Conservation (phyloP, 2,329 filamentous ascomycete species). For the Aspergillus sp. region DNA sequence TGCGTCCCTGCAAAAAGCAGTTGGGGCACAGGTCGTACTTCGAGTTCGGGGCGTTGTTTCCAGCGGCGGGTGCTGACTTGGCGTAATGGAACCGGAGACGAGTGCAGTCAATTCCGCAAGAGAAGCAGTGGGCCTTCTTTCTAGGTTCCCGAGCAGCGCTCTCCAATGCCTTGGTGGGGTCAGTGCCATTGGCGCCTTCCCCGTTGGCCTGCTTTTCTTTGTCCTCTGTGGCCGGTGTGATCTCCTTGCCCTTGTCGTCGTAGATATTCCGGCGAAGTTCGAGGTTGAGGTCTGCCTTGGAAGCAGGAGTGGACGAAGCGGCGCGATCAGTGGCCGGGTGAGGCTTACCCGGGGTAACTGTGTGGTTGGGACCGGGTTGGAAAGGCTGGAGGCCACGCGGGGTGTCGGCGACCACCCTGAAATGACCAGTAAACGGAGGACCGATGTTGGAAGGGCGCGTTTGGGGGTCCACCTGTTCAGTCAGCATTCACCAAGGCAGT, state of each 20-base stretch:
- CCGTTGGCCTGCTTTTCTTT: constrained; percentile 65
- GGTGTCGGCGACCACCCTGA: constrained; percentile 91
- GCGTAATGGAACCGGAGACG: constrained; percentile 62
- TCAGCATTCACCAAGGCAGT: constrained; percentile 4
- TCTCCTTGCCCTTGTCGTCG: constrained; percentile 80
- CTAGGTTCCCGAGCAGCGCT: constrained; percentile 55
- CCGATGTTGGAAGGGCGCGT: constrained; percentile 92
- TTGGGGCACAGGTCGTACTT: constrained; percentile 88
- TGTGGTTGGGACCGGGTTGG: constrained; percentile 77
- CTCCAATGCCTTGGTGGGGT: constrained; percentile 59
- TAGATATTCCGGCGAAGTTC: constrained; percentile 93
- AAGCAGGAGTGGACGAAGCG: constrained; percentile 56
- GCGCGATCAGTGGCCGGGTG: constrained; percentile 63
- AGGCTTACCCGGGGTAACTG: constrained; percentile 55
- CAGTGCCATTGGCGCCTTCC: constrained; percentile 62
- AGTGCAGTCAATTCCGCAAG: constrained; percentile 86
- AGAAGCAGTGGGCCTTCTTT: constrained; percentile 72
- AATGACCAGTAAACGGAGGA: constrained; percentile 94
- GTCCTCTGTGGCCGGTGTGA: constrained; percentile 60
- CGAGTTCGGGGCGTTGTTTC: constrained; percentile 46
- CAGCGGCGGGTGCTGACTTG: constrained; percentile 54
- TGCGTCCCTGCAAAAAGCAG: constrained; percentile 78
- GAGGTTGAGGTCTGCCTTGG: constrained; percentile 80
- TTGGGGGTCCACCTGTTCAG: constrained; percentile 78
- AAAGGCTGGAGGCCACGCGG: constrained; percentile 90